Evolutionary conservation across 257 asterid species (phyloP).

Genomic region (Fraxinus anomala): DNA sequence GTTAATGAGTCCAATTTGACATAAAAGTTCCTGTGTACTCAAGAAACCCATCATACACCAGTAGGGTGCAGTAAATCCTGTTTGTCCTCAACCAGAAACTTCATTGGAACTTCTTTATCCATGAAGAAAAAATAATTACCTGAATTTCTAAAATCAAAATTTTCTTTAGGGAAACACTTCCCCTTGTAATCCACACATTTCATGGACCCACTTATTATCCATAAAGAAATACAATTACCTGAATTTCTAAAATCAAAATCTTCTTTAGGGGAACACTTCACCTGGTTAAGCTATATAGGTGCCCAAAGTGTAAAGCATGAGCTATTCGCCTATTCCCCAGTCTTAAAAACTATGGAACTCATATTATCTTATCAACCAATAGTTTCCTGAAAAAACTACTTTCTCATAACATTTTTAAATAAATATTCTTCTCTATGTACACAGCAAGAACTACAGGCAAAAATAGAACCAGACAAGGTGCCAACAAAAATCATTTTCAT

Average conservation of each 20-base stretch:
- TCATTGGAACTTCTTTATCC: neutral
- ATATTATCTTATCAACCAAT: neutral
- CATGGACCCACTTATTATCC: too few species aligned
- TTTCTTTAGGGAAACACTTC: neutral
- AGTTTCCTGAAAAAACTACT: neutral
- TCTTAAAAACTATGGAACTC: neutral
- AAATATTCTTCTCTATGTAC: neutral
- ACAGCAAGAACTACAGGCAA: neutral
- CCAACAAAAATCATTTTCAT: neutral
- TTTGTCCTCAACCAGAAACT: neutral
- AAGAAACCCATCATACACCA: neutral
- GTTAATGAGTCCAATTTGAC: neutral
- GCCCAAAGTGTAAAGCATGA: neutral
- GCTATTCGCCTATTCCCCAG: neutral
- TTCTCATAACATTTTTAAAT: neutral
- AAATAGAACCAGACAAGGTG: neutral
- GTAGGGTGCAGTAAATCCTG: neutral
- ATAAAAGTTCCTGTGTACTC: neutral
- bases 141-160: neutral
- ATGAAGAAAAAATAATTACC: neutral
- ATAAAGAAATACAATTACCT: neutral
- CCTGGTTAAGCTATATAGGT: neutral
- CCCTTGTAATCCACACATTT: neutral
- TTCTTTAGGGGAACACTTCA: neutral
- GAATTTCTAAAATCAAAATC: neutral